Evolutionary conservation across 2,329 filamentous ascomycete species (phyloP), one percentile per base, ranked within the genome.

Genomic region (Zymoseptoria ardabiliae): DNA sequence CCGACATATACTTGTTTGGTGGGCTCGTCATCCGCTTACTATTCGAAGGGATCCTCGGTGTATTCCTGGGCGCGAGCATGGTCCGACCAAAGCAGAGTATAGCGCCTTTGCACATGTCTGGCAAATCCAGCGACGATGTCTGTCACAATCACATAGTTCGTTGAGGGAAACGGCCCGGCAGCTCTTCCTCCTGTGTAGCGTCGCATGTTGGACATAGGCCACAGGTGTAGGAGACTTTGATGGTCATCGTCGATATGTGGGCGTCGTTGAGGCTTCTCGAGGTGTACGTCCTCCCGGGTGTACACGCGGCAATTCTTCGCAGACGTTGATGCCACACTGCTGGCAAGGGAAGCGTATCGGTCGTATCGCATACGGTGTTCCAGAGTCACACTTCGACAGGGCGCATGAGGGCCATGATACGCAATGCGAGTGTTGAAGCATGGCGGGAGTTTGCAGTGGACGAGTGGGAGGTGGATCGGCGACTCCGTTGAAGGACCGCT

Each of bases 291-390:
- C 21, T 57, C 50, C 1, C 60, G 53, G 6, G 50, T 23, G 25
- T 57, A 57, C 17, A 41, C 50, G 22, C 60, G 53, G 20, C 57
- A 59, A 59, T 30, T 59, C 60, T 52, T 62, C 60, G 28, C 60
- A 62, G 30, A 62, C 49, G 41, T 59, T 59, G 57, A 59, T 48
- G 13, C 54, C 55, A 41, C 57, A 62, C 23, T 52, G 54, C 5
- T 10, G 50, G 41, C 60, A 62, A 0, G 60, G 60, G 60, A 11
- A 59, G 50, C 1, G 57, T 54, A 17, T 45, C 57, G 19, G 60
- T 25, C 17, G 35, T 35, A 50, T 62, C 60, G 30, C 57, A 62
- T 13, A 52, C 41, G 4, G 58, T 57, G 1, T 35, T 51, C 28
- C 53, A 57, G 7, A 62, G 41, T 11, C 25, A 49, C 10, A 59